phyloP scores from a whole-genome alignment of 2,329 filamentous ascomycete genomes.

The Capronia epimyces region DNA sequence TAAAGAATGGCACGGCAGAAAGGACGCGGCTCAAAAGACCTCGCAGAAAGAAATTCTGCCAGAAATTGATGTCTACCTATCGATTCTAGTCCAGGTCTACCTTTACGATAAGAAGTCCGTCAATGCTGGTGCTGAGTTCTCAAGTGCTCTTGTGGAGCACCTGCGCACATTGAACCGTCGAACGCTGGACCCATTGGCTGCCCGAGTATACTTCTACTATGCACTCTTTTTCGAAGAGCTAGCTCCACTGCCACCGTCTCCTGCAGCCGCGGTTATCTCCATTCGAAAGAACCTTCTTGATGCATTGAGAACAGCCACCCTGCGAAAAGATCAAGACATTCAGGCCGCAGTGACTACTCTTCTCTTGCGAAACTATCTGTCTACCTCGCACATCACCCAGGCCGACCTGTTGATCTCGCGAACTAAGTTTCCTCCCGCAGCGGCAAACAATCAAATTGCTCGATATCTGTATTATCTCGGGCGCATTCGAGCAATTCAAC shows the following conservation, averaged over 20 bases:
- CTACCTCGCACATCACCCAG: slow-evolving; percentile 93
- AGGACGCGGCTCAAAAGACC: slow-evolving; percentile 62
- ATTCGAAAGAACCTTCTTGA: slow-evolving; percentile 82
- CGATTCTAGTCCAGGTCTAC: slow-evolving; percentile 79
- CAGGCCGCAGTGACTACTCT: slow-evolving; percentile 94
- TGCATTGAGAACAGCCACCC: slow-evolving; percentile 86
- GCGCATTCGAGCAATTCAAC: slow-evolving; percentile 90
- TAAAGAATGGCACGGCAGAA: slow-evolving; percentile 60
- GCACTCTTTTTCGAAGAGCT: slow-evolving; percentile 91
- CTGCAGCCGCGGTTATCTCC: slow-evolving; percentile 76
- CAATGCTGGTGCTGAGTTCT: slow-evolving; percentile 77
- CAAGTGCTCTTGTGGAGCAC: slow-evolving; percentile 72
- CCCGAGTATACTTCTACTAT: slow-evolving; percentile 98
- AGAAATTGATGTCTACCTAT: slow-evolving; percentile 83
- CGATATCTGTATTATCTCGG: slow-evolving; percentile 96
- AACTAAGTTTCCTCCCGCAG: slow-evolving; percentile 88
- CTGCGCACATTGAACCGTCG: slow-evolving; percentile 87
- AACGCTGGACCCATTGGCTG: slow-evolving; percentile 86
- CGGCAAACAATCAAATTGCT: slow-evolving; percentile 96
- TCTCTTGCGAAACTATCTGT: slow-evolving; percentile 89
- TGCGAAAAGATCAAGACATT: slow-evolving; percentile 95
- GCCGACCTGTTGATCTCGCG: slow-evolving; percentile 93
- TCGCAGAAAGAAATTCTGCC: slow-evolving; percentile 69
- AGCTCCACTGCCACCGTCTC: slow-evolving; percentile 78
- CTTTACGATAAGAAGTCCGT: slow-evolving; percentile 80